A percentile compares a stretch with the other conserved stretches of the same genome.
Conservation (phyloP, 1,284 basidiomycete genomes). For the Melampsora larici-populina region DNA sequence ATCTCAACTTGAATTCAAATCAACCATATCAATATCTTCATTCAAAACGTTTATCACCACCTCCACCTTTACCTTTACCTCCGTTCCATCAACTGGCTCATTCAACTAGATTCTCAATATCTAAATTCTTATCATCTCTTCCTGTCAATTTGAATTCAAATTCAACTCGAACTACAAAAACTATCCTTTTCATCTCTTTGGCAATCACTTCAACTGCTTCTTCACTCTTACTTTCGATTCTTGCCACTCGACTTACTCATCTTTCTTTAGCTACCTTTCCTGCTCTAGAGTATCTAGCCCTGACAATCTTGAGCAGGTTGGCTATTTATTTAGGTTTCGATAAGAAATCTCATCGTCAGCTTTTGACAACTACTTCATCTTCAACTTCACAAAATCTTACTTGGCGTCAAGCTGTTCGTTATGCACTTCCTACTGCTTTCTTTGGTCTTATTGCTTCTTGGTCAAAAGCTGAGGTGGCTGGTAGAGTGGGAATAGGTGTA, state of each 20-base stretch:
- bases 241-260: neutral
- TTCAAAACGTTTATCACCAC: no score
- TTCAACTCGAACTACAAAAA: neutral
- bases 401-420: slow-evolving; percentile 8
- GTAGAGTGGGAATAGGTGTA: neutral
- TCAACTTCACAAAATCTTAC: neutral
- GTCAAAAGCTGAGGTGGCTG: slow-evolving; percentile 1
- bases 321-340: neutral
- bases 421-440: slow-evolving; percentile 12
- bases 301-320: slow-evolving; percentile 19
- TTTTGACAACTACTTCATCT: neutral
- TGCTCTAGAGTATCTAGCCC: slow-evolving; percentile 8
- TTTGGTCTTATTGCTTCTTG: neutral
- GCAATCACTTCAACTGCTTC: neutral
- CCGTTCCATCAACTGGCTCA: no score
- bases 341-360: neutral
- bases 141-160: neutral
- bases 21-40: no score
- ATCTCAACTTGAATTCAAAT: no score
- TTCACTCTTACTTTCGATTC: slow-evolving; percentile 7
- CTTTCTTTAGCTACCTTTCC: neutral
- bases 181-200: neutral
- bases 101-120: no score
- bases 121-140: neutral
- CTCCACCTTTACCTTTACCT: no score